Evolutionary conservation across 2,329 filamentous ascomycete genomes (phyloP), one percentile per base, ranked within the genome.

Genomic region (Diaporthe aspalathi): DNA sequence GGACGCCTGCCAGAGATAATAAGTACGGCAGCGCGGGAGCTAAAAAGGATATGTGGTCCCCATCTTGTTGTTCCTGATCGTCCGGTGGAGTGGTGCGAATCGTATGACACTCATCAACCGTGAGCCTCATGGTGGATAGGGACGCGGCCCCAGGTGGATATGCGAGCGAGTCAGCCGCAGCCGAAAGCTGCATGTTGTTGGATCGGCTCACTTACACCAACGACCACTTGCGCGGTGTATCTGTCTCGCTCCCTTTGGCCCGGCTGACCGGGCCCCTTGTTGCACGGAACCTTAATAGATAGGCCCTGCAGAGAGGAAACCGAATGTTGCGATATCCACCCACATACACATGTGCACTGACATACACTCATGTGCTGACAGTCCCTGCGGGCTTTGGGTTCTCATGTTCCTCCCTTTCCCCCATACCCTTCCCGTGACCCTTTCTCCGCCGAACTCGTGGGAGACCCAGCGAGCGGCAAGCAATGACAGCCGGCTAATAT

Each of bases 71-170:
- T 65, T 50, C 60, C 43, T 65, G 45, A 65, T 65, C 43, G 60
- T 20, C 60, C 60, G n/a, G 60, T 65, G 60, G 60, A 27, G 60
- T 65, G 60, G 43, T 50, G 45, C n/a, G 16, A 38, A 38, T 65
- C 60, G 60, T 50, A 65, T 65, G 60, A 65, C 60, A 24, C 45
- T 65, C 45, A 65, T 65, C n/a, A n/a, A 49, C 49, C 27, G 43
- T 6, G 60, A 65, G 60, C 60, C 60, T 65, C 45, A 49, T 24
- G 60, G 60, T 50, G 45, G 60, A 50, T 65, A 24, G 29, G 17
- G 35, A 7, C 12, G 27, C 60, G 38, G n/a, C 45, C 45, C n/a
- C 24, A 29, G 12, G 60, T 65, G 60, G 60, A 27, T 50, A 17
- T 50, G 29, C 5, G 60, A 50, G 60, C 60, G 60, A 65, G 60